A percentile compares a stretch with the other conserved stretches of the same genome.
Conservation (phyloP, 2,329 filamentous ascomycete species). For the Mariannaea elegans region DNA sequence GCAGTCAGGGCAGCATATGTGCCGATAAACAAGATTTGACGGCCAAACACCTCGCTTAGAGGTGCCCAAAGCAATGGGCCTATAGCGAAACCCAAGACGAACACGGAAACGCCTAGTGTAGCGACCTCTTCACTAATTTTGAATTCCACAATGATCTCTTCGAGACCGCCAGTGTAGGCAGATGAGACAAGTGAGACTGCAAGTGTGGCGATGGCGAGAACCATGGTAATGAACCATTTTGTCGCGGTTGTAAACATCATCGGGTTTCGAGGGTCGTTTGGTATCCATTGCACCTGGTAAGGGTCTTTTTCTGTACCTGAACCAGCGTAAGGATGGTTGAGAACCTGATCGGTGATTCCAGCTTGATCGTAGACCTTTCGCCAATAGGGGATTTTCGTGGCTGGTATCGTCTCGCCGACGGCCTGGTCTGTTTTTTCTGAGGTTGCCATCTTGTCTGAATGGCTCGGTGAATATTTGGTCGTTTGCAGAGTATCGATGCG, state of each 20-base stretch:
- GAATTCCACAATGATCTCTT: conserved; percentile 1
- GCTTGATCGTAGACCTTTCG: conserved; percentile 9
- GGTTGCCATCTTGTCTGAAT: not conserved
- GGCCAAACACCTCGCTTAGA: conserved; percentile 7
- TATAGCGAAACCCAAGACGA: conserved; percentile 10
- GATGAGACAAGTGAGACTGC: conserved; percentile 12
- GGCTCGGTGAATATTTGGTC: not conserved
- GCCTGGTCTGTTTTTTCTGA: not conserved
- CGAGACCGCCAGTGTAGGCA: conserved; percentile 4
- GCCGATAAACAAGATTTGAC: conserved; percentile 3
- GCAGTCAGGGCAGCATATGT: conserved; percentile 6
- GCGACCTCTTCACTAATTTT: conserved; percentile 1
- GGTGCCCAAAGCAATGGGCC: conserved; percentile 9
- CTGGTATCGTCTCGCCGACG: not conserved
- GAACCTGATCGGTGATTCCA: conserved; percentile 8
- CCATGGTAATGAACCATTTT: conserved; percentile 12
- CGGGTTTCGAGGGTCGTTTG: conserved; percentile 17
- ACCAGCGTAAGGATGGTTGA: conserved; percentile 10
- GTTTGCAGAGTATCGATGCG: no score
- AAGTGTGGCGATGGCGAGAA: conserved; percentile 13
- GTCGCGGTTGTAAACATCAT: conserved; percentile 4
- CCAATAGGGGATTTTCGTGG: conserved; percentile 13
- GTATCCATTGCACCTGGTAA: conserved; percentile 12
- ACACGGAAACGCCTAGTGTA: conserved; percentile 10
- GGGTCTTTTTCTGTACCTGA: conserved; percentile 9